A percentile compares a stretch with the other conserved stretches of the same genome.
Conservation (phyloP, 2,329 filamentous ascomycete species). For the Capronia americana region DNA sequence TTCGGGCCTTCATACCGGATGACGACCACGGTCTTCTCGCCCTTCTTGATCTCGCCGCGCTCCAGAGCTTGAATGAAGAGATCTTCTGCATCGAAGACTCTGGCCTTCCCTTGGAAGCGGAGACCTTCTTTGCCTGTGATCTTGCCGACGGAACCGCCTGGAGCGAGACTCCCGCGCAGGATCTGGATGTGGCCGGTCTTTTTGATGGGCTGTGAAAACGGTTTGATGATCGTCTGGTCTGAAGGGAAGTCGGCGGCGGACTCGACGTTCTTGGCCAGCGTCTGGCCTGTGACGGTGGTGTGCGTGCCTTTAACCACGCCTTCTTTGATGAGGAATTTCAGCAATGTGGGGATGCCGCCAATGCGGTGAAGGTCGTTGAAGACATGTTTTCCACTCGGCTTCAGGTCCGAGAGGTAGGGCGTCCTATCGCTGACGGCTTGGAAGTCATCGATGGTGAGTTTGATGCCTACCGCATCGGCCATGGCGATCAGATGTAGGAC, state of each 20-base stretch:
- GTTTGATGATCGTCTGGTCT: constrained; percentile 72
- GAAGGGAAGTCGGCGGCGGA: constrained; percentile 68
- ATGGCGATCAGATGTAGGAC: constrained; percentile 86
- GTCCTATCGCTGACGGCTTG: constrained; percentile 79
- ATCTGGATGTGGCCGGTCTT: constrained; percentile 75
- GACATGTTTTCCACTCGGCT: constrained; percentile 73
- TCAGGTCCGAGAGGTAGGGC: constrained; percentile 81
- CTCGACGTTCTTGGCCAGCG: constrained; percentile 64
- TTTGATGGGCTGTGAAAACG: constrained; percentile 73
- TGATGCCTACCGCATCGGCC: constrained; percentile 79
- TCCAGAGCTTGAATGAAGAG: constrained; percentile 72
- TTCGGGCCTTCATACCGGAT: constrained; percentile 78
- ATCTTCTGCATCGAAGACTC: constrained; percentile 73
- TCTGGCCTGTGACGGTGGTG: constrained; percentile 67
- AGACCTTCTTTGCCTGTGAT: constrained; percentile 79
- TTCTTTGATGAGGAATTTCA: constrained; percentile 65
- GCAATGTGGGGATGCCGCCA: constrained; percentile 63
- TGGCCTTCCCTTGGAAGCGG: constrained; percentile 71
- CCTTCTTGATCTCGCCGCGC: constrained; percentile 72
- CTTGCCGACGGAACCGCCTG: constrained; percentile 74
- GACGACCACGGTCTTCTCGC: constrained; percentile 77
- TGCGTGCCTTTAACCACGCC: constrained; percentile 65
- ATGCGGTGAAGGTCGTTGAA: constrained; percentile 65
- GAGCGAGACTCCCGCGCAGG: constrained; percentile 71
- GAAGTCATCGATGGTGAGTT: constrained; percentile 86